Conservation (phyloP, 1,284 basidiomycete genomes). For the Ganoderma sinense region DNA sequence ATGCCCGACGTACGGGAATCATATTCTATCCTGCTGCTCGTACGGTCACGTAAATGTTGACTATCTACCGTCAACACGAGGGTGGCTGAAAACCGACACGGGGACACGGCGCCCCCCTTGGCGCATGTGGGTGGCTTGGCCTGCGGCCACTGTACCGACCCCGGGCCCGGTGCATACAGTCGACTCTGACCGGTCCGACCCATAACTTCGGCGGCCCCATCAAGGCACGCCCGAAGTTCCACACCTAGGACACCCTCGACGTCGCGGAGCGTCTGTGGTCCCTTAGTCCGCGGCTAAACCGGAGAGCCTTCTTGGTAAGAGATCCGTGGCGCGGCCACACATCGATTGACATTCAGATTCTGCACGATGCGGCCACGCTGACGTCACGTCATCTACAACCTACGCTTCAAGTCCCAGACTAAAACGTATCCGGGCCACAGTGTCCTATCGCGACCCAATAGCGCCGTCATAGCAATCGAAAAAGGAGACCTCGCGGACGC, state of each 20-base stretch:
- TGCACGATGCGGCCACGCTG: neutral
- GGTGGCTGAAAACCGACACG: neutral
- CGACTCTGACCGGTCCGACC: neutral
- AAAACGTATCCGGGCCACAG: neutral
- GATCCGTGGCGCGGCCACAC: neutral
- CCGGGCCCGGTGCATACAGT: neutral
- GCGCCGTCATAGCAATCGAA: neutral
- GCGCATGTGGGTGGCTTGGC: neutral
- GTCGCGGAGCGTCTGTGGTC: neutral
- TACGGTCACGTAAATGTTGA: neutral
- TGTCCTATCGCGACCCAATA: neutral
- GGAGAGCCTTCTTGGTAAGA: neutral
- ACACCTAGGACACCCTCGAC: neutral
- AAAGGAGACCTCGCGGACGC: neutral
- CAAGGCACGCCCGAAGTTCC: neutral
- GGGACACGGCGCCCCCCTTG: neutral
- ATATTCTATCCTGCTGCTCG: neutral
- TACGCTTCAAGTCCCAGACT: neutral
- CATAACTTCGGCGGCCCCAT: neutral
- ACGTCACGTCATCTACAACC: neutral
- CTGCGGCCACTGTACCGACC: neutral
- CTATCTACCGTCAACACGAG: neutral
- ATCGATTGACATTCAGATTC: neutral
- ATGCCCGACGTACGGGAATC: neutral
- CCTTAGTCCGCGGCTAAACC: neutral